Base-by-base conservation (phyloP, 2,329 filamentous ascomycete species). In the Monosporascus sp. region DNA sequence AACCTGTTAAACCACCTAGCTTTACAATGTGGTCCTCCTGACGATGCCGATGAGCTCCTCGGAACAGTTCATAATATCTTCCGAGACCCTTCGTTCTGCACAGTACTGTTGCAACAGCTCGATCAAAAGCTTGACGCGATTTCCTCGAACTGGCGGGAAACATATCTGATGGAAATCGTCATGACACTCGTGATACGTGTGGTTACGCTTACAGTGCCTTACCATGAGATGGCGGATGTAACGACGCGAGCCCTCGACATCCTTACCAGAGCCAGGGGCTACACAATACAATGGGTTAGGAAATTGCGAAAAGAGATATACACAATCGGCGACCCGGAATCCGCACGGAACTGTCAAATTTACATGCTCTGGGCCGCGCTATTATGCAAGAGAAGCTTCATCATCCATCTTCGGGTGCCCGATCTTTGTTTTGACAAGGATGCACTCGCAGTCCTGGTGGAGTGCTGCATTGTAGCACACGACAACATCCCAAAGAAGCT, bases 101-200 rank as follows among this genome's bases (percentile, higher is more conserved):
- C 56, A 0, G 69, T 66, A 6, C 64, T 88, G 0, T 45, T 76
- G 6, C 38, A 47, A 0, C 77, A 83, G 46, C 60, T 88, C 0
- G 56, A 66, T 50, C 48, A 39, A 2, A 68, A 70, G 5, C 51
- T 88, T 0, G 62, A 71, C 0, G 61, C 62, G 0, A 75, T 88
- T 11, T 63, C 67, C 0, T 68, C 71, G 0, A 88, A 82, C 45
- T 86, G 82, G 79, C 73, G 83, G 0, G 84, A 88, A 55, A 70
- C 68, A 0, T 65, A 80, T 49, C 73, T 74, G 15, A 86, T 88
- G 82, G 76, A 82, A 5, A 72, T 77, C 0, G 51, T 86, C 2
- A 72, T 86, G 5, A 79, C 73, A 0, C 58, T 88, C 0, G 60
- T 71, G 0, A 61, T 82, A 1, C 74, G 79, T 2, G 59, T 65